Base-by-base conservation (phyloP, 225 moss, liverwort and hornwort species). In the Polytrichum commune region DNA sequence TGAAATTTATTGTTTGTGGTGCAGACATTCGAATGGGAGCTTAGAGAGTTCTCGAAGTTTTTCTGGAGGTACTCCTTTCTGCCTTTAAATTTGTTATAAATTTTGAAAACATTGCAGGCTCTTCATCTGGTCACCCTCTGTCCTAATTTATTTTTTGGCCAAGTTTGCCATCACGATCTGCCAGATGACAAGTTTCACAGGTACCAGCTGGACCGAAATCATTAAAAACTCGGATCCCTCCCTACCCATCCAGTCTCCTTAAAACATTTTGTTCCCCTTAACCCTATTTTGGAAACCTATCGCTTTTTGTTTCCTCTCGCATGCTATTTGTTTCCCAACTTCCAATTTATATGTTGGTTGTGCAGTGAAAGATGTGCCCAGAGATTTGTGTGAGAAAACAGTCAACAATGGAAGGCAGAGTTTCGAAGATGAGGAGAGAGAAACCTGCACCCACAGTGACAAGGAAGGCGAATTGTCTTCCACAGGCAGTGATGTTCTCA, bases 1-100 rank as follows among this genome's bases (percentile, higher is more conserved):
- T 80, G 77, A 64, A 67, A 55, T 70, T 54, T 57, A 6, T 76
- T 85, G 71, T 70, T 71, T 77, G 79, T 73, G 28, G 23, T 63
- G 70, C 82, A 85, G 82, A 79, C 24, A 68, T 27, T 58, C 27
- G 4, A 74, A 65, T 72, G 81, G 74, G 62, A 26, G 76, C 76
- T 74, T 22, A 82, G 71, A 74, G 54, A 20, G 13, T 54, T 63
- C 68, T 71, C 74, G 68, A 58, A 68, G n/a, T 74, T 70, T 66
- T 56, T 53, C 30, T 69, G 74, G 77, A 77, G 79, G 85, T 85
- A 79, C 58, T 62, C 60, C 54, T 28, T 70, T 58, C 58, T 22
- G 22, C 22, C 58, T 24, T 22, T 2, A 58, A 58, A 35, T 2
- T 29, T 35, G 9, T 24, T 23, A 24, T 6, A 58, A 58, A 23